phyloP scores from a whole-genome alignment of 768 basidiomycete species.

The Collybia mongolica region DNA sequence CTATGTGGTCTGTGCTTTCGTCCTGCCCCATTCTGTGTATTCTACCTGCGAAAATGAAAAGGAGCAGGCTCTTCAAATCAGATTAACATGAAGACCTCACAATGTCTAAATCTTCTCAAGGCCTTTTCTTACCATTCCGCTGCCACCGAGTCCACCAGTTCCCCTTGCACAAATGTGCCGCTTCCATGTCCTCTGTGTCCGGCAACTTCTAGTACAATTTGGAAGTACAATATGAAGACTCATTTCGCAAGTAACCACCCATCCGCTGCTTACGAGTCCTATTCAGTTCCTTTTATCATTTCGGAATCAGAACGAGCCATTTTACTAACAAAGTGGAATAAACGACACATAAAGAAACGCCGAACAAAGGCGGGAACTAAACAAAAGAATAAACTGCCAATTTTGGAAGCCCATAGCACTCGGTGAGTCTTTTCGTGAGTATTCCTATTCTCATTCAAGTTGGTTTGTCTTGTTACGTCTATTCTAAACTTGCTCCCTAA shows the following conservation, averaged over 20 bases:
- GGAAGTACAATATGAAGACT: constrained; percentile 9
- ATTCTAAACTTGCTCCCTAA: no score
- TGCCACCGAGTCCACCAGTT: constrained; percentile 5
- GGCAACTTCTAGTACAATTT: constrained; percentile 2
- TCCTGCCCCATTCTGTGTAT: constrained; percentile 3
- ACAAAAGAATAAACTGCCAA: constrained; percentile 3
- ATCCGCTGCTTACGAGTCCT: constrained; percentile 2
- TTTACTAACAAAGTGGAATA: constrained; percentile 5
- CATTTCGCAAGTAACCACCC: constrained; percentile 7
- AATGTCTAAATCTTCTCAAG: constrained; percentile 5
- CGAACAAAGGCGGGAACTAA: constrained; percentile 1
- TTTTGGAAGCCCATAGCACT: constrained; percentile 9
- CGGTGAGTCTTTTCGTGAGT: constrained; percentile 13
- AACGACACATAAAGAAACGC: constrained; percentile 3
- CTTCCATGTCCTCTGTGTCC: constrained; percentile 6
- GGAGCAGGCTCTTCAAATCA: constrained; percentile 6
- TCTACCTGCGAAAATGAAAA: constrained; percentile 3
- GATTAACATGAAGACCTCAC: constrained; percentile 4
- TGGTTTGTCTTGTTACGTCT: background rate
- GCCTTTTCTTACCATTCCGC: constrained; percentile 7
- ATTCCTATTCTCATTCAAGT: constrained; percentile 1
- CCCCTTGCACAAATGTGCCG: constrained; percentile 8
- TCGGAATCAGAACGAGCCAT: constrained; percentile 7
- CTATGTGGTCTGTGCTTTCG: constrained; percentile 7
- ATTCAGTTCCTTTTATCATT: constrained; percentile 2